Base-by-base conservation (phyloP, 495 filamentous ascomycete species). In the Articulospora tetracladia region DNA sequence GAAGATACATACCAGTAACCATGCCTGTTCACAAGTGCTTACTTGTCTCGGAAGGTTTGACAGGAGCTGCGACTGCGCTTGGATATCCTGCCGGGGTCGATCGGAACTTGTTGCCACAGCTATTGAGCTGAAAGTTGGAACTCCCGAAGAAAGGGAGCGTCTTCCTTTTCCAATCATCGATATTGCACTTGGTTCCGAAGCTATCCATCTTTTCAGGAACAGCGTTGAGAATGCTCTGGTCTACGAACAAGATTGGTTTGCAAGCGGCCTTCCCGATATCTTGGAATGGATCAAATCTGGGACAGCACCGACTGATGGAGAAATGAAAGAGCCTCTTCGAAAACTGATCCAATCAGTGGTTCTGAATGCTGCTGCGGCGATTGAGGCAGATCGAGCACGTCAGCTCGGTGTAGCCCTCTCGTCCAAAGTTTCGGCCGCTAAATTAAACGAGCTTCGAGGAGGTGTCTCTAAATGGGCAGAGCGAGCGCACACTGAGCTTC, bases 1-100 rank as follows among this genome's bases (percentile, higher is more conserved):
- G 84, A 17, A 79, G 80, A 57, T 76, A 83, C 49, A 82, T 82
- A 23, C 72, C 86, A 36, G 76, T 96, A 12, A 83, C 85, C 11
- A 91, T 92, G 56, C 93, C 94, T 0, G 91, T 97, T 17, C 94
- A 98, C 65, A 88, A 87, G 70, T 83, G 87, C 11, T 70, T 98
- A 24, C 62, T 97, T 15, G 84, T 95, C 30, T 86, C 84, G 2
- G 79, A 87, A 44, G 93, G 91, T 0, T 63, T 82, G 19, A 24
- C 67, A 11, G 81, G 79, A 17, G 78, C 76, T 3, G 69, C 73
- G 20, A 64, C 68, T 15, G 58, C 81, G 32, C 55, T 77, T 28
- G 58, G 70, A 17, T 68, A 75, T 52, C 71, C 79, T 7, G 52
- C 70, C 3, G 48, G 71, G 19, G 65, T 72, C 50, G 69, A 70